A percentile compares a stretch with the other conserved stretches of the same genome.
phyloP scores from a whole-genome alignment of 331 rosid species.

The Cydonia oblonga region DNA sequence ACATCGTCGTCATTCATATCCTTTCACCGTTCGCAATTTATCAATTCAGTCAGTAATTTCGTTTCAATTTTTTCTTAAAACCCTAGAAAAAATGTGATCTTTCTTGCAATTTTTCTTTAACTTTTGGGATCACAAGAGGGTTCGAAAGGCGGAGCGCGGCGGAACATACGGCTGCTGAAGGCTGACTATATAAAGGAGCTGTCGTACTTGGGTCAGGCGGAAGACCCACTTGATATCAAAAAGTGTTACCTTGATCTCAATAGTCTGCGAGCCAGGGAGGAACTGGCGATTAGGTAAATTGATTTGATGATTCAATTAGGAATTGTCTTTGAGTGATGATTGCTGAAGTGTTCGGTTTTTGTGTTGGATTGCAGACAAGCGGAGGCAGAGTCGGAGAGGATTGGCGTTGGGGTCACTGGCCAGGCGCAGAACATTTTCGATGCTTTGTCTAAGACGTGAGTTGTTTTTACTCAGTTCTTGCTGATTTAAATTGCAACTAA shows the following conservation, averaged over 20 bases:
- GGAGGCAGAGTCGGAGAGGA: constrained; percentile 78
- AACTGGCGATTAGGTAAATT: constrained; percentile 56
- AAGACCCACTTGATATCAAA: constrained; percentile 67
- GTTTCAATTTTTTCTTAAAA: background rate
- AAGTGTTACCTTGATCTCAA: constrained; percentile 55
- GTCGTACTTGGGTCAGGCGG: constrained; percentile 45
- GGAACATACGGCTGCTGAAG: constrained; percentile 69
- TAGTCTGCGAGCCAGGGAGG: constrained; percentile 64
- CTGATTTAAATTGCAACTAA: background rate
- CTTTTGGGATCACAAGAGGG: constrained; percentile 40
- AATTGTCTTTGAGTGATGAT: background rate
- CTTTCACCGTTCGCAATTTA: constrained; percentile 4
- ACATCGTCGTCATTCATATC: constrained; percentile 80
- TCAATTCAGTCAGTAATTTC: background rate
- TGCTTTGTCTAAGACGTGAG: constrained; percentile 92
- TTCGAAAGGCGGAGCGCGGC: constrained; percentile 46
- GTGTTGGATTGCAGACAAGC: constrained; percentile 55
- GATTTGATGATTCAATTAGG: background rate
- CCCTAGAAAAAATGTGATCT: constrained; percentile 3
- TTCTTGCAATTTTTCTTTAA: constrained; percentile 11
- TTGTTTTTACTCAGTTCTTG: background rate
- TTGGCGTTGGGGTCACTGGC: constrained; percentile 81
- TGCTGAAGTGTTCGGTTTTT: background rate
- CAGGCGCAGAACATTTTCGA: constrained; percentile 90
- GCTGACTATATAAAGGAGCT: constrained; percentile 69